phyloP scores from a whole-genome alignment of 108 stramenopile species.

The Thalassiosira profunda region DNA sequence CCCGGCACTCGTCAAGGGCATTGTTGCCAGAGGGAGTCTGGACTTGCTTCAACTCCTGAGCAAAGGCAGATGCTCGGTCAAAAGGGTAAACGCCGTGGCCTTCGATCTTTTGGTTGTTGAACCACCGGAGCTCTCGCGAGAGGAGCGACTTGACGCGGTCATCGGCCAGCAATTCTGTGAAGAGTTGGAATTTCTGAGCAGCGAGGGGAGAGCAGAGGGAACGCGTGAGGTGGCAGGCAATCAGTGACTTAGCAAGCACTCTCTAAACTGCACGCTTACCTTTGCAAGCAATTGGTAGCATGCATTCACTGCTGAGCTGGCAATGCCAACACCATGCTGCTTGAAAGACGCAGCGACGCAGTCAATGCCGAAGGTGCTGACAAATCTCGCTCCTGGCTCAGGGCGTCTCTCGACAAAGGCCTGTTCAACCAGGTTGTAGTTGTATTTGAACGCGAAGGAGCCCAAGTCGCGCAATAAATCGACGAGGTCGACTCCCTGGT shows the following conservation, averaged over 20 bases:
- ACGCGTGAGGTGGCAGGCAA: no score
- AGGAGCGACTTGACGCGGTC: slow-evolving; percentile 58
- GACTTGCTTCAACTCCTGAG: slow-evolving; percentile 56
- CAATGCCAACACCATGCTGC: slow-evolving; percentile 74
- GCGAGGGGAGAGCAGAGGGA: background rate
- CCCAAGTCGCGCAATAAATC: slow-evolving; percentile 67
- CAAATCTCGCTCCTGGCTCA: slow-evolving; percentile 50
- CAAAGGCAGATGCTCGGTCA: slow-evolving; percentile 46
- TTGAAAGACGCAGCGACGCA: slow-evolving; percentile 40
- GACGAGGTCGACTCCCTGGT: slow-evolving; percentile 65
- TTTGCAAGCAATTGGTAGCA: slow-evolving; percentile 62
- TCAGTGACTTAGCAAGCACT: no score
- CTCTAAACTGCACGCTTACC: no score
- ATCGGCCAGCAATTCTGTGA: slow-evolving; percentile 57
- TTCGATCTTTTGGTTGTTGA: slow-evolving; percentile 44
- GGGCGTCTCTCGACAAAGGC: slow-evolving; percentile 64
- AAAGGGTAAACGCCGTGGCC: slow-evolving; percentile 60
- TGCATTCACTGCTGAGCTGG: slow-evolving; percentile 65
- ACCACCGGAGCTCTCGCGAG: slow-evolving; percentile 61
- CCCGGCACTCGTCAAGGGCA: slow-evolving; percentile 48
- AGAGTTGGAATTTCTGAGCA: slow-evolving; percentile 43
- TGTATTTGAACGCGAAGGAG: slow-evolving; percentile 57
- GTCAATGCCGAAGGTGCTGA: slow-evolving; percentile 52
- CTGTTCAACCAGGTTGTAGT: slow-evolving; percentile 74
- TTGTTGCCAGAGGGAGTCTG: slow-evolving; percentile 10